These are phyloP conservation scores for Ceratobasidium sp. DNA, from an alignment of 1,284 basidiomycete genomes.

Conservation along the genomic window DNA sequence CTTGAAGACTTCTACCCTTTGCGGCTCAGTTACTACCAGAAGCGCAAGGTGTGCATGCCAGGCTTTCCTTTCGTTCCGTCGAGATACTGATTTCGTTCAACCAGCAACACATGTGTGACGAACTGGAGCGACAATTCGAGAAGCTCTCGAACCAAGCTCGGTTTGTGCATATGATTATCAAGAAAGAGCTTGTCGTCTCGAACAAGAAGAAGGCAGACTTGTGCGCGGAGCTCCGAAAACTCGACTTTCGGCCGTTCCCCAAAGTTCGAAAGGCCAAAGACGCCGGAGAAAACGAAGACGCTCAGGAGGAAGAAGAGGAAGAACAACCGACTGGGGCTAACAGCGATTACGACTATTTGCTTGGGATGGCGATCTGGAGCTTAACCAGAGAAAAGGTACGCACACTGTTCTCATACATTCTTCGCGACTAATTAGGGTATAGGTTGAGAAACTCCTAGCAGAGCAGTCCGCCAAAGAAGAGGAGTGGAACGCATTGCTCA, in stretches of 20 bases:
- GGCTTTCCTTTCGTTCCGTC: not conserved
- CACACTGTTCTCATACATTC: constrained; percentile 12
- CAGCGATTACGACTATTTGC: constrained; percentile 92
- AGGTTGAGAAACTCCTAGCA: constrained; percentile 88
- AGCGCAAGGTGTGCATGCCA: constrained; percentile 81
- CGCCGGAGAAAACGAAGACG: constrained; percentile 77
- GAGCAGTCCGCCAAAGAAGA: constrained; percentile 87
- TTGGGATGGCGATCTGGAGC: constrained; percentile 96
- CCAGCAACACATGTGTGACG: constrained; percentile 87
- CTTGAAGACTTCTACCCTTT: constrained; percentile 94
- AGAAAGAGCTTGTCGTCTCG: constrained; percentile 88
- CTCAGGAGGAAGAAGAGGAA: constrained; percentile 70
- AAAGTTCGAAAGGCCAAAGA: constrained; percentile 78
- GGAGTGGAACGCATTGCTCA: constrained; percentile 84
- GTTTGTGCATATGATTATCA: constrained; percentile 97
- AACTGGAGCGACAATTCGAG: constrained; percentile 87
- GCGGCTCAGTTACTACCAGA: constrained; percentile 91
- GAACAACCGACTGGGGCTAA: constrained; percentile 63
- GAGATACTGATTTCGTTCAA: not conserved
- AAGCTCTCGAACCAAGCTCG: constrained; percentile 94
- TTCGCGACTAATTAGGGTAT: constrained; percentile 46
- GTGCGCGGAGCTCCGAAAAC: constrained; percentile 84
- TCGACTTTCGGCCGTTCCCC: constrained; percentile 91
- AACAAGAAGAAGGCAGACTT: constrained; percentile 93
- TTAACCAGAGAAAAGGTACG: constrained; percentile 92